A percentile compares a stretch with the other conserved stretches of the same genome.
These are phyloP conservation scores for Symbiodinium natans DNA, from an alignment of 73 alveolate species.

Conservation along the genomic window DNA sequence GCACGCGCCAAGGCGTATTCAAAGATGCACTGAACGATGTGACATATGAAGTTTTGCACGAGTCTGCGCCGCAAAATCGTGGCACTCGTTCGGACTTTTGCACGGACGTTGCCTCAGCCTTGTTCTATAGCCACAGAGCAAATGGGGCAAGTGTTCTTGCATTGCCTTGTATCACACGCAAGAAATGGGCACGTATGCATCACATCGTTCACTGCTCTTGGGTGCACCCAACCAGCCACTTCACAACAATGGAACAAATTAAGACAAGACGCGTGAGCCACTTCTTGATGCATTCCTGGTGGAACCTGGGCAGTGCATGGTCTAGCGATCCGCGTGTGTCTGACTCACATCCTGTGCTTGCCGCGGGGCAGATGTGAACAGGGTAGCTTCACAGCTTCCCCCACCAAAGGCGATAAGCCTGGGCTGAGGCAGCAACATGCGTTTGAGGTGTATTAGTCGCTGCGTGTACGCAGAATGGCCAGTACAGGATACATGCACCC, in stretches of 20 bases:
- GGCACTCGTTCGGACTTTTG: neutral
- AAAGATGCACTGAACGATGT: no score
- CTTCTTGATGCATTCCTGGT: constrained; percentile 71
- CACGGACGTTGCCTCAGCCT: constrained; percentile 21
- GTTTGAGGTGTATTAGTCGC: no score
- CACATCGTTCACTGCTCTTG: neutral
- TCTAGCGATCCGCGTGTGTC: no score
- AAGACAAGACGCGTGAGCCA: constrained; percentile 63
- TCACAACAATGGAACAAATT: neutral
- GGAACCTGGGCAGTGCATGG: constrained; percentile 22
- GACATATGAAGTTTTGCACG: no score
- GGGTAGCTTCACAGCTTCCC: constrained; percentile 79
- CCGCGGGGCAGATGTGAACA: constrained; percentile 33
- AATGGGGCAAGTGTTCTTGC: constrained; percentile 83
- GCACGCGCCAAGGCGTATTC: no score
- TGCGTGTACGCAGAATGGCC: no score
- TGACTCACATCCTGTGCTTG: no score
- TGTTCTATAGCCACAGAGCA: constrained; percentile 34
- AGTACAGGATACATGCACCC: no score
- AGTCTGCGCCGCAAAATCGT: neutral
- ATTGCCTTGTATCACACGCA: neutral
- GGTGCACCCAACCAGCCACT: neutral
- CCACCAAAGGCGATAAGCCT: constrained; percentile 52
- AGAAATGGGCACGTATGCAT: neutral
- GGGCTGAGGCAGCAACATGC: neutral